Conservation (phyloP, 2,329 filamentous ascomycete species). For the Beauveria sp. region DNA sequence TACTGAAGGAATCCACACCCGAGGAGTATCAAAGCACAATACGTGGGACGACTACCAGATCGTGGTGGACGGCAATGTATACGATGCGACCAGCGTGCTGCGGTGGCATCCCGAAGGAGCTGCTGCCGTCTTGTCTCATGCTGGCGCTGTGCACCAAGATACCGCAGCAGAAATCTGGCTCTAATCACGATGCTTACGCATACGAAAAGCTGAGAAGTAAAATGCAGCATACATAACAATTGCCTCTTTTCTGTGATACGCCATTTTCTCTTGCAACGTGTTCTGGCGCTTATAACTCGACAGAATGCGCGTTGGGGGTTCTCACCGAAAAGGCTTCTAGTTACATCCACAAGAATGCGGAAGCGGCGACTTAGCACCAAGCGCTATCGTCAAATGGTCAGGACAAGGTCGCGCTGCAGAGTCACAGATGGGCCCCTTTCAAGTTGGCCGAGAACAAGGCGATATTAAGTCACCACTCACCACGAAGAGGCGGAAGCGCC, state of each 20-base stretch:
- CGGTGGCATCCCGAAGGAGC: conserved; percentile 43
- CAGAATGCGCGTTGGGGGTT: conserved; percentile 41
- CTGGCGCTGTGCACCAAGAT: conserved; percentile 40
- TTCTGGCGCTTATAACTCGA: background rate
- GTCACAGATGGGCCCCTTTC: conserved; percentile 26
- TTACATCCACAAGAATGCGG: conserved; percentile 37
- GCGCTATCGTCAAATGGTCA: conserved; percentile 14
- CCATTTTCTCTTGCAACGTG: no score
- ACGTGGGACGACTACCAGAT: conserved; percentile 43
- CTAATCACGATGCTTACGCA: conserved; percentile 44
- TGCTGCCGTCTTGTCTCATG: conserved; percentile 39
- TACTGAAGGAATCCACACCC: no score
- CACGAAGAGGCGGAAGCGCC: no score
- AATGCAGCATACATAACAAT: no score
- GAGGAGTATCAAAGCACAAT: conserved; percentile 45
- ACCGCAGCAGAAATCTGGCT: conserved; percentile 40
- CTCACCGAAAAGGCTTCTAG: conserved; percentile 42
- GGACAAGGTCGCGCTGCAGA: conserved; percentile 28
- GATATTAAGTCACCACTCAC: no score
- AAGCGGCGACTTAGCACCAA: conserved; percentile 27
- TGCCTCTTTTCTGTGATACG: no score
- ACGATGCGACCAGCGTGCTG: conserved; percentile 40
- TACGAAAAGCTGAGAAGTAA: conserved; percentile 38
- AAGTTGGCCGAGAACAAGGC: background rate
- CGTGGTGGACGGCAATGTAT: conserved; percentile 43